Evolutionary conservation across 192 early-diverging fungal species (phyloP), one percentile per base, ranked within the genome.

Genomic region (Radiomyces spectabilis): DNA sequence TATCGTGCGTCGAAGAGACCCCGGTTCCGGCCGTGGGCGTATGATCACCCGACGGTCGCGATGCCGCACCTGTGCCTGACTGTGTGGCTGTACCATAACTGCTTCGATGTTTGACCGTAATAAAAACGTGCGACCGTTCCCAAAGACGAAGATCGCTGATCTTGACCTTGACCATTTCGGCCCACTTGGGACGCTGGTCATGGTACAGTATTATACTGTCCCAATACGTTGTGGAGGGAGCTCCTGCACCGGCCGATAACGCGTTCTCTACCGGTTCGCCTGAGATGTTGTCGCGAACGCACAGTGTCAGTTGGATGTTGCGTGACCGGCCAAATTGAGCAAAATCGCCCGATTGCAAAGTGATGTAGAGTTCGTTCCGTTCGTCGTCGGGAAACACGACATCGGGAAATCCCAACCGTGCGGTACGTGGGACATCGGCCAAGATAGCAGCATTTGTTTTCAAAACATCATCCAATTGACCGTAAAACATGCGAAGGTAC

Each of bases 171-270:
- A 89, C 63, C 2, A 72, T 79, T 67, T 89, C 86, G 10, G 54
- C 54, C 84, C 85, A 89, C 10, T 49, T 55, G 27, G 86, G 85
- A 38, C 53, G 51, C 32, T 72, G 68, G 16, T 71, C 69, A 54
- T 89, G 82, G 34, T 80, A 79, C 57, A 74, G 83, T 1, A 87
- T 68, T 19, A 80, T 53, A 1, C 77, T 79, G 27, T 86, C 81
- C 53, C 78, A 86, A 7, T 46, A 48, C 4, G 57, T 60, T 5
- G 57, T 49, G 37, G 53, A 44, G 16, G 41, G 34, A 26, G 65
- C 43, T 24, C 74, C 55, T 39, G 66, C 32, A 9, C 78, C 84
- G n/a, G 67, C 51, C 25, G 40, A 66, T 12, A 88, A 68, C 19
- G 70, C 79, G 46, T 71, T 61, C 30, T 77, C 73, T 13, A 88